Percentiles rank a stretch among this genome's conserved stretches.
Conservation (phyloP, 2,329 filamentous ascomycete genomes). For the Botrytis fragariae region DNA sequence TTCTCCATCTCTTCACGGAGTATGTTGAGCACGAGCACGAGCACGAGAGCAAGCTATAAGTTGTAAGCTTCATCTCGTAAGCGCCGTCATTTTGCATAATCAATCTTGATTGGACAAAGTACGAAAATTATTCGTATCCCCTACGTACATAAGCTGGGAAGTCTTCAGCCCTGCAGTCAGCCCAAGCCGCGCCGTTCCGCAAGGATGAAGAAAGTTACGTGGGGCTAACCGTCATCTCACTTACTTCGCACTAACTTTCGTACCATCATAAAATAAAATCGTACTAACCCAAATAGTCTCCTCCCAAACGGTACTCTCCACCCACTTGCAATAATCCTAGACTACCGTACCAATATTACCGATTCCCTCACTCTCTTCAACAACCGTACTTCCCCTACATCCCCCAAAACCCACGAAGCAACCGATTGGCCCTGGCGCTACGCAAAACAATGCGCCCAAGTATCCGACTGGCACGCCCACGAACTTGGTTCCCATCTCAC, state of each 20-base stretch:
- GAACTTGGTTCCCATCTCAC: constrained; percentile 48
- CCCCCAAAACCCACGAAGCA: constrained; percentile 39
- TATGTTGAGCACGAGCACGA: neutral
- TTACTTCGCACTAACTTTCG: neutral
- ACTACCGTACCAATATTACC: constrained; percentile 45
- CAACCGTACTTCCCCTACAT: constrained; percentile 40
- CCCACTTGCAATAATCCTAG: constrained; percentile 49
- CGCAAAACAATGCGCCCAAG: constrained; percentile 50
- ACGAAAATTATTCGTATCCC: neutral
- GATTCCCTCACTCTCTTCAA: constrained; percentile 51
- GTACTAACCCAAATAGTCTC: neutral
- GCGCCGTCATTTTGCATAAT: neutral
- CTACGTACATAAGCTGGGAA: constrained; percentile 2
- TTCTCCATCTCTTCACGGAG: neutral
- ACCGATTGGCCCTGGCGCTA: constrained; percentile 53
- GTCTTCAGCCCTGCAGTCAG: constrained; percentile 12
- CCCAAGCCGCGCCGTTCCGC: neutral
- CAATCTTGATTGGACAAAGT: neutral
- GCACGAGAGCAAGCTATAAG: neutral
- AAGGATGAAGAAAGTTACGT: neutral
- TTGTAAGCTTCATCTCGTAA: neutral
- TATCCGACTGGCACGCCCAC: constrained; percentile 49
- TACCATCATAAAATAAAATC: neutral
- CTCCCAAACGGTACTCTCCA: constrained; percentile 44
- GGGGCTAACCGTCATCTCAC: neutral